Base-by-base conservation (phyloP, 108 stramenopile genomes). In the Schizochytrium sp. region DNA sequence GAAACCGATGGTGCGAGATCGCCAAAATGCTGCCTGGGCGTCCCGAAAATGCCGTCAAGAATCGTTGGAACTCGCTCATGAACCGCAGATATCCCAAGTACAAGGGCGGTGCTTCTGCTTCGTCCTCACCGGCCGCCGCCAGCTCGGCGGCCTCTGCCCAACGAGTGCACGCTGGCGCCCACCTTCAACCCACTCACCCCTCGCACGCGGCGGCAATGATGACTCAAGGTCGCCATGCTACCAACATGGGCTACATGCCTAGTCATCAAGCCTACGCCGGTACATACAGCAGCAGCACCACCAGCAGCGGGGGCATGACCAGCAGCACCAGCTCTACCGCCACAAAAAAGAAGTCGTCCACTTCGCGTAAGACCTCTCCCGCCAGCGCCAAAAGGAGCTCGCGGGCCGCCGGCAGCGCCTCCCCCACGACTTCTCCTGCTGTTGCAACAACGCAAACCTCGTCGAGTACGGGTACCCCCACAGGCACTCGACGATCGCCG, bases 11-110 rank as follows among this genome's bases (percentile, higher is more conserved):
- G 94, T 88, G 87, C 72, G 94, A 94, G 90, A 94, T 94, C 57
- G 94, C 94, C 43, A 94, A 94, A 58, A 57, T 94, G 29, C 92
- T 94, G 12, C 93, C 94, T 25, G 93, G 93, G 16, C 90, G 94
- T 19, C 93, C 93, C n/a, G 94, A 94, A 58, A 94, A 93, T 57
- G 93, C 94, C 10, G 92, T 94, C 21, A 94, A 94, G 60, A 94
- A 94, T 91, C 87, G 94, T 5, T 93, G 90, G 88, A 92, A 94
- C 90, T 93, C 93, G 6, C 96, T 96, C 8, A 60, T 97, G 87
- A 96, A 96, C 92, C 92, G 96, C 29, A 87, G 76, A 28, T 83
- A 83, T 34, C 76, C 76, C 76, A 83, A 83, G 51, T 4, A 53
- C 76, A 83, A 34, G 18, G 23, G 23, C 18, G 8, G 23, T 16